These are phyloP conservation scores for Pythium vanterpoolii DNA, from an alignment of 352 stramenopile genomes.

Conservation along the genomic window DNA sequence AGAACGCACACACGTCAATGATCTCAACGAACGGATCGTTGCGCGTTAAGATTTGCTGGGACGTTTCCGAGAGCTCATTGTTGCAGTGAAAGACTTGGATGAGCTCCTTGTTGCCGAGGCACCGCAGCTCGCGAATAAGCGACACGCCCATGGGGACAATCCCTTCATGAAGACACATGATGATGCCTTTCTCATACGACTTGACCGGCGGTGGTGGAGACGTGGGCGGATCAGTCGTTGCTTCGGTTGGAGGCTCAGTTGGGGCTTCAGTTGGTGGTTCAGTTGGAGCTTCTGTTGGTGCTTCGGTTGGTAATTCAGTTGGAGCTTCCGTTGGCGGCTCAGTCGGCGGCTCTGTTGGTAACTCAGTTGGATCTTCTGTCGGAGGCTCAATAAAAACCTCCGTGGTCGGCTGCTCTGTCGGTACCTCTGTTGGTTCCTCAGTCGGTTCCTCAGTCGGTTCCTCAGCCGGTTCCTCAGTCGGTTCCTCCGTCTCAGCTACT, in stretches of 20 bases:
- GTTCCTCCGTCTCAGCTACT: neutral
- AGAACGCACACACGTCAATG: slow-evolving; percentile 44
- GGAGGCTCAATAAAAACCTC: neutral
- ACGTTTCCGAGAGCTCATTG: slow-evolving; percentile 12
- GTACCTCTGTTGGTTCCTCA: neutral
- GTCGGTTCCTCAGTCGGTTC: neutral
- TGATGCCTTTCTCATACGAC: slow-evolving; percentile 29
- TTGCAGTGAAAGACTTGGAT: slow-evolving; percentile 29
- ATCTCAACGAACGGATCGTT: slow-evolving; percentile 35
- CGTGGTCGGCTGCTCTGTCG: neutral
- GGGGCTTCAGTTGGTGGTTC: neutral
- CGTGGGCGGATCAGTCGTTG: neutral
- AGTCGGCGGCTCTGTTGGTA: neutral
- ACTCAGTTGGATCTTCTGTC: neutral
- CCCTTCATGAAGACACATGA: slow-evolving; percentile 31
- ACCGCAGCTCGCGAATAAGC: slow-evolving; percentile 31
- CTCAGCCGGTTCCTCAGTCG: neutral
- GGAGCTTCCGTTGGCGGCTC: neutral
- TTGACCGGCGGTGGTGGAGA: slow-evolving; percentile 9
- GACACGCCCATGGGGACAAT: slow-evolving; percentile 31
- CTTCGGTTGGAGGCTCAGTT: slow-evolving; percentile 2
- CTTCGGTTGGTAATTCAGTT: neutral
- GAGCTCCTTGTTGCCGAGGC: slow-evolving; percentile 25
- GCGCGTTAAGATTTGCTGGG: slow-evolving; percentile 14
- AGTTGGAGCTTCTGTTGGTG: neutral